Evolutionary conservation across 345 rosid genomes (phyloP), one percentile per base, ranked within the genome.

Genomic region (Cardamine occulta): DNA sequence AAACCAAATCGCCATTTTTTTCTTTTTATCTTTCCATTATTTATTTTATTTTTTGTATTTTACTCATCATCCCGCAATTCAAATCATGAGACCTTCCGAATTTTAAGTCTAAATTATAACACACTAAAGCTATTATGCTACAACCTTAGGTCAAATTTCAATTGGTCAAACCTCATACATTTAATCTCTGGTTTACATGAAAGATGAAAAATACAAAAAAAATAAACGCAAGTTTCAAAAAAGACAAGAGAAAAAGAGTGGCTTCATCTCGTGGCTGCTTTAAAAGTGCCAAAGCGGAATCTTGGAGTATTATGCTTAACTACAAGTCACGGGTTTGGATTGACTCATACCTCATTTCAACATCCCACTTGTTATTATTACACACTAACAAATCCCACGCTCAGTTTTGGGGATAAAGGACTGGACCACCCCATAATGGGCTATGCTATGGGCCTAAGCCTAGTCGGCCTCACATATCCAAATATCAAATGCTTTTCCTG

Each of bases 261-360:
- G 75, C 44, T 26, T 23, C 72, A 63, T 77, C 75, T 70, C 80
- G 75, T 77, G 80, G 28, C 28, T 48, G 57, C 66, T 28, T 26
- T 70, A 77, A 70, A 63, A 66, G 59, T 4, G 80, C 71, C 80
- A 70, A 76, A 70, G 66, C 0, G 40, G 80, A 76, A 76, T 70
- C 52, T 70, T 76, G 80, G 75, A 76, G 75, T 56, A 26, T 76
- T 63, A 65, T 63, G 70, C 65, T 54, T 69, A 76, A 69, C 75
- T 69, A 63, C 52, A 63, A 55, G 72, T 76, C 80, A 76, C 80
- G 80, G 80, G 80, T 56, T 72, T 60, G 21, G 21, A 61, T 62
- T 34, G 64, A 61, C 63, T 62, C 71, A 28, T 44, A 66, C 45
- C 47, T 26, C 79, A 51, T 67, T 60, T 67, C 68, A 29, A 75